Base-by-base conservation (phyloP, 2,329 filamentous ascomycete genomes). In the Colletotrichum nymphaeae region DNA sequence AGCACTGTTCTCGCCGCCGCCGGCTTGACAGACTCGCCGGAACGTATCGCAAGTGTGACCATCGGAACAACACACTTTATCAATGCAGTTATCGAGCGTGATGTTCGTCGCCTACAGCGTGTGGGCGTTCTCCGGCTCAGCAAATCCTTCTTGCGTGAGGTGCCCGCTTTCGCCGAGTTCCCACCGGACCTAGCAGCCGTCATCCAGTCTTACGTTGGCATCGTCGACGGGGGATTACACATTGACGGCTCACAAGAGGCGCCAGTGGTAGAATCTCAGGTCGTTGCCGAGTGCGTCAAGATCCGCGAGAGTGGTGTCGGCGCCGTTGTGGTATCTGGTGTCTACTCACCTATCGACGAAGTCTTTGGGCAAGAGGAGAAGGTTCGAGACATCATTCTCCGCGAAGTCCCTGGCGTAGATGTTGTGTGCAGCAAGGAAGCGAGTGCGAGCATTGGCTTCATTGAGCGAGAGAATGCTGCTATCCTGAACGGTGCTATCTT, bases 401-500 rank as follows among this genome's bases (percentile, higher is more conserved):
- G 78, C 2, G 81, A 83, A 55, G 78, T 87, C 0, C 83, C 84
- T 0, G 84, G 79, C 0, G 81, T 79, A 62, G 83, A 88, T 65
- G 82, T 90, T 3, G 86, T 89, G 3, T 84, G 84, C 63, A 88
- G 87, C 11, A 85, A 85, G 63, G 86, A 88, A 16, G 86, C 90
- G 2, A 88, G 87, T 16, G 89, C 85, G 74, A 74, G 69, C 26
- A 79, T 88, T 12, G 88, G 83, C 52, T 89, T 91, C 66, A 80
- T 92, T 8, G 90, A 92, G 80, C 84, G 91, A 49, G 91, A 93
- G 78, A 93, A 93, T 76, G 90, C 91, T 0, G 87, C 89, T 2
- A 90, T 93, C 22, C 81, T 93, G 24, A 93, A 93, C 75, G 91
- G 90, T 0, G 87, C 90, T 2, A 90, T 93, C 42, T 81, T 92